Evolutionary conservation across 768 basidiomycete genomes (phyloP), one percentile per base, ranked within the genome.

Genomic region (Pleurotus salmoneostramineus): DNA sequence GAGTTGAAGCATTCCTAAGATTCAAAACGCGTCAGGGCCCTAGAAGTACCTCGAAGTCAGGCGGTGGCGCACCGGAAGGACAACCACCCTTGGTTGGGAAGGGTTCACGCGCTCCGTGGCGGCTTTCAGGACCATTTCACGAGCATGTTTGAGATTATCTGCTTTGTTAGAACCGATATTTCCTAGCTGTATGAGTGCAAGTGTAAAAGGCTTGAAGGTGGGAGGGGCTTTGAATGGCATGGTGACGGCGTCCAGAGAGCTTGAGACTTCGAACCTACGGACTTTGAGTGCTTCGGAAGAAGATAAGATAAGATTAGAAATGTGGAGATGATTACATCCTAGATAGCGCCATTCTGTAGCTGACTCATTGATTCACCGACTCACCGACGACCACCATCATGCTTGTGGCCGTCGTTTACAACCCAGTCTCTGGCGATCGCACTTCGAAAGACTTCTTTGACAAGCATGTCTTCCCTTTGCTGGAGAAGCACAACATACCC

Each of bases 121-220:
- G 6, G 93, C 96, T 63, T 82, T 83, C n/a, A 81, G 66, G 54
- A 97, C 83, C 82, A 89, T 87, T 37, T 88, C 83, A 35, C 83
- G 77, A 2, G 96, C 96, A 80, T 93, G 91, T 46, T 75, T 77
- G 58, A 99, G 77, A 69, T 98, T 98, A 12, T 80, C 81, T 0
- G 76, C 62, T 73, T 98, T 98, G 73, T 87, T 81, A 0, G 80
- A 63, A 15, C 85, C 80, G 36, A 91, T 74, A 55, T 75, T 75
- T n/a, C 93, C 93, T 3, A 99, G 83, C 70, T 99, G 97, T 57
- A 98, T 83, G 47, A 98, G 79, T 0, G 95, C 93, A 55, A 99
- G 80, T 15, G 80, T 88, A 73, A 98, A 98, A 2, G 85, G 79
- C 63, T 83, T 87, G 69, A 91, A 78, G 2, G 72, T 57, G 0